Evolutionary conservation across 2,329 filamentous ascomycete genomes (phyloP).

Genomic region (Talaromyces sp.): DNA sequence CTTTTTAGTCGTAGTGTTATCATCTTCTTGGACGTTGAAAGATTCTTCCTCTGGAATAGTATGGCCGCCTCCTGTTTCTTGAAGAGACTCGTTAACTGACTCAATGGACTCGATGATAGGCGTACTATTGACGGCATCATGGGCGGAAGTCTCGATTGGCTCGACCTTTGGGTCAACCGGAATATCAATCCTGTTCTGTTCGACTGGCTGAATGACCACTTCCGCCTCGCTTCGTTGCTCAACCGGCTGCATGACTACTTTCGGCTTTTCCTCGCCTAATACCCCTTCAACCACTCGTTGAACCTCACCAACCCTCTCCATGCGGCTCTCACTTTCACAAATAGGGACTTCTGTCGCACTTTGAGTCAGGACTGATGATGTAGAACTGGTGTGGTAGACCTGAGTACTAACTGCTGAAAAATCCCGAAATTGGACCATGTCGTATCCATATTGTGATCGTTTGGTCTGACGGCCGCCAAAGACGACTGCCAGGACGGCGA

Average conservation of each 20-base stretch:
- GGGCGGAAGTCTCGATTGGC: neutral
- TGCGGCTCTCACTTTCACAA: constrained; percentile 9
- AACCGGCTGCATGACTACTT: neutral
- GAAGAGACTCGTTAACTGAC: too few species aligned
- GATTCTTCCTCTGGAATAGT: neutral
- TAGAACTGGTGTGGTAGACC: constrained; percentile 19
- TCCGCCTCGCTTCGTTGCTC: neutral
- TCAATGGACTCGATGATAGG: neutral
- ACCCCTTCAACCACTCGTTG: constrained; percentile 21
- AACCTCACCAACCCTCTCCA: constrained; percentile 18
- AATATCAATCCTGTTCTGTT: neutral
- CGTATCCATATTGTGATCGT: neutral
- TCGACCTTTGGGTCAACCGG: neutral
- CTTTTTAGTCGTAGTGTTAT: neutral
- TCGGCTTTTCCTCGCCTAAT: neutral
- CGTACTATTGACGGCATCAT: neutral
- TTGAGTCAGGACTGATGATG: constrained; percentile 20
- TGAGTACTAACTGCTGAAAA: constrained; percentile 22
- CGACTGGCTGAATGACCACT: neutral
- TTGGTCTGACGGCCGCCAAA: constrained; percentile 6
- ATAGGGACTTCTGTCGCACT: constrained; percentile 18
- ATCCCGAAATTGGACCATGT: constrained; percentile 10
- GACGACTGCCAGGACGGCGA: constrained; percentile 38
- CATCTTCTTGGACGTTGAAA: neutral
- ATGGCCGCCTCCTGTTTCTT: neutral